Evolutionary conservation across 768 basidiomycete species (phyloP).

Genomic region (Pulveroboletus ravenelii): DNA sequence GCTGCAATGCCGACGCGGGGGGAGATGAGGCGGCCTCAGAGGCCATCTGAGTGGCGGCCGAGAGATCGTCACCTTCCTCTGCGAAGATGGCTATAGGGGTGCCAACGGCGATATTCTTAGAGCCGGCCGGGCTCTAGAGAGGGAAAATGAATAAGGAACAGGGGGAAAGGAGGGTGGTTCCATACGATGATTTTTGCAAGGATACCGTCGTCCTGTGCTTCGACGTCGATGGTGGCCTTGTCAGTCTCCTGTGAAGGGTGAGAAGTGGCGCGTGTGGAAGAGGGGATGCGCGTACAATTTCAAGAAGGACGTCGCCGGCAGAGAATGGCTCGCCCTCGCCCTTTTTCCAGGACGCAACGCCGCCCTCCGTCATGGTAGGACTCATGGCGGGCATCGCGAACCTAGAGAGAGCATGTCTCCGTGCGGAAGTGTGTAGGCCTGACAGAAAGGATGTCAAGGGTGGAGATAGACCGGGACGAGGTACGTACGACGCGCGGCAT

Average conservation of each 20-base stretch:
- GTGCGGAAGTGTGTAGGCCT: constrained; percentile 84
- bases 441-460: constrained; percentile 4
- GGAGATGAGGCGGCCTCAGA: constrained; percentile 50
- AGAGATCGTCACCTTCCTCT: constrained; percentile 93
- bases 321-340: constrained; percentile 89
- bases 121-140: constrained; percentile 69
- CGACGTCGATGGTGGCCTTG: constrained; percentile 99
- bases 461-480: not conserved
- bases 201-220: constrained; percentile 96
- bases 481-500: constrained; percentile 62
- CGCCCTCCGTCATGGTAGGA: constrained; percentile 99
- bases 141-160: not conserved
- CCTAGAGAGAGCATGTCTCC: constrained; percentile 73
- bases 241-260: constrained; percentile 79
- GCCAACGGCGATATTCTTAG: constrained; percentile 86
- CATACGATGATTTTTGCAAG: constrained; percentile 95
- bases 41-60: constrained; percentile 72
- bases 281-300: constrained; percentile 63
- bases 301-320: constrained; percentile 90
- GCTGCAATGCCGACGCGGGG: constrained; percentile 30
- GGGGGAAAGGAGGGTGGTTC: not conserved
- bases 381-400: constrained; percentile 99
- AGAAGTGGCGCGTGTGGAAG: constrained; percentile 2
- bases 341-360: constrained; percentile 96
- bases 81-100: constrained; percentile 85